A percentile compares a stretch with the other conserved stretches of the same genome.
Conservation (phyloP, 169 alveolate genomes). For the Hepatocystis sp. region DNA sequence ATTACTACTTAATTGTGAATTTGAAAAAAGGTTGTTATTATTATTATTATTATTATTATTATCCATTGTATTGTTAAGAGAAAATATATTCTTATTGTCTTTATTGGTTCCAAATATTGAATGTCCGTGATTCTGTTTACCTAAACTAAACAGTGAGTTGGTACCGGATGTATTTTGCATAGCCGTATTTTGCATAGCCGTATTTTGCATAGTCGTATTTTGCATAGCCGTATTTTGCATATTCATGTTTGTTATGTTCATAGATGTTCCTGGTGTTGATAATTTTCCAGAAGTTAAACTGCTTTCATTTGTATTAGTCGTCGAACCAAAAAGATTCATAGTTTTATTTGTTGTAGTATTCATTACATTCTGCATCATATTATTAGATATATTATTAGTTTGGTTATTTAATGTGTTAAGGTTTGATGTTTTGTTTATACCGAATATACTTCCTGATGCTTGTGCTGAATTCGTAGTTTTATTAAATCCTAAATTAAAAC, state of each 20-base stretch:
- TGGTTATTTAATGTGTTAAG: background rate
- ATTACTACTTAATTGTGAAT: conserved; percentile 8
- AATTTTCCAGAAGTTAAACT: too few species aligned
- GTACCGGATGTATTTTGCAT: too few species aligned
- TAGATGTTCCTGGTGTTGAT: too few species aligned
- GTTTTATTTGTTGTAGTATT: conserved; percentile 9
- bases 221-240: too few species aligned
- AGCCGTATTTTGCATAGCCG: too few species aligned
- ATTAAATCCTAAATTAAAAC: background rate
- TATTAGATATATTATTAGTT: background rate
- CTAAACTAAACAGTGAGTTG: conserved; percentile 23
- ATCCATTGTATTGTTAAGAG: conserved; percentile 13
- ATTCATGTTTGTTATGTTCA: too few species aligned
- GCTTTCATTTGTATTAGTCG: too few species aligned
- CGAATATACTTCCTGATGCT: conserved; percentile 16
- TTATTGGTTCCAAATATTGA: background rate
- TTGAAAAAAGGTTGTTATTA: conserved; percentile 14
- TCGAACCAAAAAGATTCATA: background rate
- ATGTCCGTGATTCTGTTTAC: too few species aligned
- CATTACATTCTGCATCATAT: conserved; percentile 3
- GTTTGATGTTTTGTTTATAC: conserved; percentile 1
- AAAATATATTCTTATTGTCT: background rate
- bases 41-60: background rate
- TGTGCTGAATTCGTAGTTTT: background rate
- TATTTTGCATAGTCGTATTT: too few species aligned